Evolutionary conservation across 2,329 filamentous ascomycete species (phyloP).

Genomic region (Cladosporium sp.): DNA sequence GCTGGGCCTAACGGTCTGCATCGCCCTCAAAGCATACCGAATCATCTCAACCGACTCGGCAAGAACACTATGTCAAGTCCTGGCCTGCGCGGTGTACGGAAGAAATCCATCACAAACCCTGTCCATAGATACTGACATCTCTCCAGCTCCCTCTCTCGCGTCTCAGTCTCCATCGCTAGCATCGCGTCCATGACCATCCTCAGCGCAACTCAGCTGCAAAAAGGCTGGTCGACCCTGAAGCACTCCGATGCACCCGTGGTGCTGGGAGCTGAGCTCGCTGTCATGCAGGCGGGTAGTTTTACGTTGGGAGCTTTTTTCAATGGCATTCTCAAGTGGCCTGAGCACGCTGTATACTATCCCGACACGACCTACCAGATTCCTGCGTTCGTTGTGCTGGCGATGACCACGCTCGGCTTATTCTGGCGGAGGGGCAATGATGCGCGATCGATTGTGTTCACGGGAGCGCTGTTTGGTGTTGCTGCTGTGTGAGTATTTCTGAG

Average conservation of each 20-base stretch:
- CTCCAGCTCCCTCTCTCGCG: conserved; percentile 3
- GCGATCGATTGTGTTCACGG: conserved; percentile 4
- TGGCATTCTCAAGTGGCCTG: background rate
- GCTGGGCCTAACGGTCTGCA: conserved; percentile 6
- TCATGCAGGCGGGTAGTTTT: background rate
- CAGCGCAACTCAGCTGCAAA: conserved; percentile 6
- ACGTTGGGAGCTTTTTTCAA: conserved; percentile 10
- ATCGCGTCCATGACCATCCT: conserved; percentile 9
- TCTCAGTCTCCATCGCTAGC: conserved; percentile 6
- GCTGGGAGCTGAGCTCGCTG: conserved; percentile 5
- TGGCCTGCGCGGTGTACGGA: conserved; percentile 7
- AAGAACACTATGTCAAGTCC: conserved; percentile 6
- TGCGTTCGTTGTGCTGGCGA: background rate
- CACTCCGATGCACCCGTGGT: conserved; percentile 7
- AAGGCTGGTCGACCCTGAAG: conserved; percentile 9
- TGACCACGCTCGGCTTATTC: background rate
- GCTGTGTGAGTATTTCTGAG: conserved; percentile 1
- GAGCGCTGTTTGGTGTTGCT: conserved; percentile 7
- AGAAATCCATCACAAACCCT: background rate
- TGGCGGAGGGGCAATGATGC: conserved; percentile 1
- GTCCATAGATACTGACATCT: background rate
- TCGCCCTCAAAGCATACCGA: conserved; percentile 10
- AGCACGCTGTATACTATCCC: conserved; percentile 3
- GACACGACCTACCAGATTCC: background rate
- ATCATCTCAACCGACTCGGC: conserved; percentile 7